Base-by-base conservation (phyloP, 1,139 yeast species). In the Schwanniomyces etchellsii region DNA sequence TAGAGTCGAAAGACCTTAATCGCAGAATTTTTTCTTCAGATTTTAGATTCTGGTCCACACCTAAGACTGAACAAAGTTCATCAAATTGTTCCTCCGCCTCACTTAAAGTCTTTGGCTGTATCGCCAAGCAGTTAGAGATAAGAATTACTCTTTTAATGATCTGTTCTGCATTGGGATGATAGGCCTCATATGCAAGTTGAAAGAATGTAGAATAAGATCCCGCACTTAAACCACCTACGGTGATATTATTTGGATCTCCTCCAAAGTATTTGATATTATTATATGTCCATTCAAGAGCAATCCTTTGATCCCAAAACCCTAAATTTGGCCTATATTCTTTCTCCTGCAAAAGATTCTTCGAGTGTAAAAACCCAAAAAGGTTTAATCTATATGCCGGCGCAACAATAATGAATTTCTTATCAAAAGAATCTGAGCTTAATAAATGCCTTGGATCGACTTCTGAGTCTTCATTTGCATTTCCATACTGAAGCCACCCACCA, bases 261-360 rank as follows among this genome's bases (percentile, higher is more conserved):
- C 60, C 61, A 37, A 58, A 56, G 23, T 51, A 31, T 14, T 33
- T 27, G 32, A 58, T 56, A 38, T 57, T 36, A 28, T 53, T 42
- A 28, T 43, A 56, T 11, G 60, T 57, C 57, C 72, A 68, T 33
- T 59, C 61, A 12, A 63, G 37, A 2, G 65, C 60, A 24, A 57
- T 35, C 30, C 60, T 47, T 32, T 52, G 55, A 28, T 69, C 74
- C 64, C 68, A 63, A 35, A 64, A 51, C 4, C 70, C 70, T 30
- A 60, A 55, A 35, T 64, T 64, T 6, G 28, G 10, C 5, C 16
- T 24, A 7, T 12, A 16, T 14, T 28, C 27, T 17, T 22, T 26
- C n/a, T 26, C 18, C 5, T 16, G 14, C 5, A 62, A 43, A 21
- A 55, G 36, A 27, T 54, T 59, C 23, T 48, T 41, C 9, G 50